phyloP scores from a whole-genome alignment of 2,329 filamentous ascomycete species.

The Botrytis sinoallii region DNA sequence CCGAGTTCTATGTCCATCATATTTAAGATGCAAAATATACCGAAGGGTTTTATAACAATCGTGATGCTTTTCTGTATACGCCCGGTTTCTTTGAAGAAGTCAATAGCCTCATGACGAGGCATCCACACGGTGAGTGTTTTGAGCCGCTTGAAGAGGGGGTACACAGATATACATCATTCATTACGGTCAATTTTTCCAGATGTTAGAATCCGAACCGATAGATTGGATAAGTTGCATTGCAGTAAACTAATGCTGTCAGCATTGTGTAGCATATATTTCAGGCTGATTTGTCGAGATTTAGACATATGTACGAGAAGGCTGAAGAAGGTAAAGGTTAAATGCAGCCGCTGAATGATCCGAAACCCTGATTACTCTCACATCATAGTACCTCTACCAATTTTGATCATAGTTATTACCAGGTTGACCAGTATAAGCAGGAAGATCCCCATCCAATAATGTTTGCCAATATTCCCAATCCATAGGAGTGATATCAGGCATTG shows the following conservation, averaged over 20 bases:
- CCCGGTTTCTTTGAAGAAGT: background rate
- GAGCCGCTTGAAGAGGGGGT: background rate
- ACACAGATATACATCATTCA: background rate
- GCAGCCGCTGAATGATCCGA: background rate
- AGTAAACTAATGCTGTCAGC: background rate
- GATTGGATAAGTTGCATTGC: background rate
- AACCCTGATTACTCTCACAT: background rate
- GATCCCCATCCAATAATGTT: constrained; percentile 34
- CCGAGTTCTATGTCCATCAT: too few species aligned
- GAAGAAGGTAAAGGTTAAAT: background rate
- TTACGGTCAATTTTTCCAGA: background rate
- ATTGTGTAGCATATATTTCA: background rate
- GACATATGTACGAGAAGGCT: background rate
- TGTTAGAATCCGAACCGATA: background rate
- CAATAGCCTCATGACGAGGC: background rate
- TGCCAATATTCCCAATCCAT: constrained; percentile 38
- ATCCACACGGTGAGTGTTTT: background rate
- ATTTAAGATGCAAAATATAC: too few species aligned
- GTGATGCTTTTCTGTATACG: background rate
- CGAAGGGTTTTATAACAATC: background rate
- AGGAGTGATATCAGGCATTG: constrained; percentile 29
- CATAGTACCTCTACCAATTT: background rate
- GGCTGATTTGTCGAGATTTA: background rate
- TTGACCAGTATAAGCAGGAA: constrained; percentile 24
- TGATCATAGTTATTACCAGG: background rate